Base-by-base conservation (phyloP, 1,139 yeast species). In the Taiozyma onychis region DNA sequence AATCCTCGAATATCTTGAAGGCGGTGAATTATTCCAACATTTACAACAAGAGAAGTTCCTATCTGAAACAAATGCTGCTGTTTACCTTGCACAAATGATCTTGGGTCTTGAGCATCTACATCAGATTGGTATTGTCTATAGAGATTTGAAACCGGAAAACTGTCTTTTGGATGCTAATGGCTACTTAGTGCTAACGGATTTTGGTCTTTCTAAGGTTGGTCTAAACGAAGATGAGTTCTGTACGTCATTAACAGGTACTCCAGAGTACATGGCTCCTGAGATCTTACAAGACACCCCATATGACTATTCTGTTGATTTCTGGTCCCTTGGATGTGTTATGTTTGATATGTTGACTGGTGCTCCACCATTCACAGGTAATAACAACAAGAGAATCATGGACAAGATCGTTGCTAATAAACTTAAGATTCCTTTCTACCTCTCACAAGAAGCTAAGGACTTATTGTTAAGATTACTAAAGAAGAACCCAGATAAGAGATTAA, bases 181-280 rank as follows among this genome's bases (percentile, higher is more conserved):
- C 0, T 88, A 88, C 65, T 71, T 91, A 54, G 89, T 90, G 1
- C 72, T 91, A 56, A 91, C 98, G 0, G 98, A 91, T 67, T 91
- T 91, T 69, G 98, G 98, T 0, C 74, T 91, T 39, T 87, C 95
- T 45, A 91, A 91, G 63, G 90, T 84, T 22, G 78, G 86, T 2
- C 70, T 74, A 34, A 75, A 72, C 43, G 78, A 72, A 26, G 72
- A 69, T 22, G 66, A 66, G 28, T 76, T 48, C 42, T 84, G 79
- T 65, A 86, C 80, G 59, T 84, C 97, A 2, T 80, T 91, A 64
- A 85, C 90, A 34, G 99, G 98, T 0, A 91, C 97, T 0, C 95
- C 96, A 0, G 97, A 90, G 67, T 91, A 90, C 65, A 90, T 91
- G 88, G 98, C 98, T 0, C 99, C 99, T 1, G 98, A 93, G 66